A percentile compares a stretch with the other conserved stretches of the same genome.
phyloP scores from a whole-genome alignment of 371 early-diverging fungal species.

The Mortierella sp. region DNA sequence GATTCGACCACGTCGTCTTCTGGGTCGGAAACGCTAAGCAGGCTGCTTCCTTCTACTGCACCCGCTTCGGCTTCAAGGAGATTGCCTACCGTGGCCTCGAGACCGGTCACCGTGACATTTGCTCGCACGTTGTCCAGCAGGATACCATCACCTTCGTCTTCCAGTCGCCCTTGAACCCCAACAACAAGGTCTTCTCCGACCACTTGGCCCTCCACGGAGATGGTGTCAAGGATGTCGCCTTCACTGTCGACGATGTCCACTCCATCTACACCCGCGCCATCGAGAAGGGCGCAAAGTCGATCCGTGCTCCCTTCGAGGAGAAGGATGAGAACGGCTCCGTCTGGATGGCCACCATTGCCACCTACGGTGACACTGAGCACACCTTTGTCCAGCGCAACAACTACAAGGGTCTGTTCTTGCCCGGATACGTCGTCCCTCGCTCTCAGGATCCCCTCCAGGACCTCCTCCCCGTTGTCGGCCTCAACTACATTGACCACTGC shows the following conservation, averaged over 20 bases:
- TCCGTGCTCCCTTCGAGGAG: constrained; percentile 85
- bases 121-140: constrained; percentile 88
- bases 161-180: constrained; percentile 92
- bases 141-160: constrained; percentile 88
- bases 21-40: constrained; percentile 96
- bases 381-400: constrained; percentile 89
- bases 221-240: constrained; percentile 95
- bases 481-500: constrained; percentile 89
- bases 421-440: constrained; percentile 73
- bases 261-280: constrained; percentile 87
- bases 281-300: constrained; percentile 86
- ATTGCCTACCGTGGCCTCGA: constrained; percentile 96
- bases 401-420: constrained; percentile 91
- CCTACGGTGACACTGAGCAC: constrained; percentile 93
- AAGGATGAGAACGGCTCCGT: constrained; percentile 90
- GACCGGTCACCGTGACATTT: constrained; percentile 90
- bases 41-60: constrained; percentile 92
- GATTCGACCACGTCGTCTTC: constrained; percentile 82
- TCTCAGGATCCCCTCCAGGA: constrained; percentile 76
- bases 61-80: constrained; percentile 91
- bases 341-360: constrained; percentile 91
- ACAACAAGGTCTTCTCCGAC: constrained; percentile 75
- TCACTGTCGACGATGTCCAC: constrained; percentile 89
- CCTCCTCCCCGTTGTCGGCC: constrained; percentile 74
- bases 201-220: constrained; percentile 91